A percentile compares a stretch with the other conserved stretches of the same genome.
Conservation (phyloP, 495 filamentous ascomycete genomes). For the Chlorociboria aeruginascens region DNA sequence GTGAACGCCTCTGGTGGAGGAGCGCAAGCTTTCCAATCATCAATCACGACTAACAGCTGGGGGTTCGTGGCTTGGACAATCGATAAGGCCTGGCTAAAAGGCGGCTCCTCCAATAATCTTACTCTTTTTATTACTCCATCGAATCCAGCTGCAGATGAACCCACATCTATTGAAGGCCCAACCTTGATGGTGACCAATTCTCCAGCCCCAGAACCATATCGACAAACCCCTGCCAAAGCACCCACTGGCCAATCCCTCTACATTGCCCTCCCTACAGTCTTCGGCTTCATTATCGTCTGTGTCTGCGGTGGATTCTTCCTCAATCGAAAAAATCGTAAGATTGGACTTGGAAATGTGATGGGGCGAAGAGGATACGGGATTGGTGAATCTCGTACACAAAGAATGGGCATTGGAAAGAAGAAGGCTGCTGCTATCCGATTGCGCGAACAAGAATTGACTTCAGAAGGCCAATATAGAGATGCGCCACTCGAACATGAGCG, state of each 20-base stretch:
- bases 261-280: slow-evolving; percentile 11
- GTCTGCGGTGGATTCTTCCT: slow-evolving; percentile 5
- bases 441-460: slow-evolving; percentile 9
- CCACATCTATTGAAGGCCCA: slow-evolving; percentile 3
- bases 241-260: slow-evolving; percentile 11
- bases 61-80: slow-evolving; percentile 11
- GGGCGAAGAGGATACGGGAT: slow-evolving; percentile 13
- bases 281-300: slow-evolving; percentile 11
- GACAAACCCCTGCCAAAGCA: neutral
- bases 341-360: slow-evolving; percentile 15
- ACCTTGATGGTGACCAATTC: slow-evolving; percentile 4
- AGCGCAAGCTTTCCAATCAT: slow-evolving; percentile 9
- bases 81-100: slow-evolving; percentile 7
- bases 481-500: neutral
- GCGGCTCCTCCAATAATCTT: slow-evolving; percentile 6
- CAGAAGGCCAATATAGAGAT: slow-evolving; percentile 8
- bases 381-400: slow-evolving; percentile 7
- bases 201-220: slow-evolving; percentile 3
- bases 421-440: slow-evolving; percentile 7
- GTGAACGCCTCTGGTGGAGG: slow-evolving; percentile 6
- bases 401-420: slow-evolving; percentile 10
- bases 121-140: slow-evolving; percentile 6
- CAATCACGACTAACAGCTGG: neutral
- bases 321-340: slow-evolving; percentile 11
- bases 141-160: slow-evolving; percentile 1